Evolutionary conservation across 768 basidiomycete species (phyloP).

Genomic region (Tricholoma sp.): DNA sequence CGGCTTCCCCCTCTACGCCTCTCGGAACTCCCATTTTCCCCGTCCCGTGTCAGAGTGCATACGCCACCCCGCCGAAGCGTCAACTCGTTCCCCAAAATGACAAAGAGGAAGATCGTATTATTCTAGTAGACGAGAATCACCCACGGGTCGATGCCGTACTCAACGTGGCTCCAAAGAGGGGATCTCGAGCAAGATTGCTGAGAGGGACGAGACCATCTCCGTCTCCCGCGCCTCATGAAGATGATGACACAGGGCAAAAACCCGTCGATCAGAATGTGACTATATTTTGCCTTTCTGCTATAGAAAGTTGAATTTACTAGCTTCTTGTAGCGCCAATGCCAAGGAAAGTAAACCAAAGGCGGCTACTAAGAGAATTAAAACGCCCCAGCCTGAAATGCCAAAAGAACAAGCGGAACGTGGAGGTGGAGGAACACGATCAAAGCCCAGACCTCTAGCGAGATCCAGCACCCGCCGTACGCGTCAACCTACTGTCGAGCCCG

Average conservation of each 20-base stretch:
- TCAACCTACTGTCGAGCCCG: constrained; percentile 16
- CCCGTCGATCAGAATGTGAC: not conserved
- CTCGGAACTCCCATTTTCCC: constrained; percentile 7
- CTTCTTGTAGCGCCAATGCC: not conserved
- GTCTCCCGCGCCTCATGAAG: too few species aligned
- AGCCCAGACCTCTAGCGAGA: not conserved
- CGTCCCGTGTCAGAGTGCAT: not conserved
- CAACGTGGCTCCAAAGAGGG: not conserved
- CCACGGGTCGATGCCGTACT: constrained; percentile 40
- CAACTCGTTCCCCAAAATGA: constrained; percentile 22
- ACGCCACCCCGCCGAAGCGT: constrained; percentile 6
- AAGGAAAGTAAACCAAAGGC: not conserved
- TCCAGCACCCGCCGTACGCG: constrained; percentile 20
- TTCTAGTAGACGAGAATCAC: constrained; percentile 60
- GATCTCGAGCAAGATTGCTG: not conserved
- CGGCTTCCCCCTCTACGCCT: constrained; percentile 6
- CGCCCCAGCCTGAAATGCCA: not conserved
- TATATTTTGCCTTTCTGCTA: not conserved
- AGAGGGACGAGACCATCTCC: too few species aligned
- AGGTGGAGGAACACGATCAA: not conserved
- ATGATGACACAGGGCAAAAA: not conserved
- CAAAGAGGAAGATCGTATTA: constrained; percentile 43
- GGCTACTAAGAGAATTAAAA: not conserved
- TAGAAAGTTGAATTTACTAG: not conserved
- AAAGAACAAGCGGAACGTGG: not conserved